These are phyloP conservation scores for Sporobolomyces pararoseus DNA, from an alignment of 768 basidiomycete species.

Conservation along the genomic window DNA sequence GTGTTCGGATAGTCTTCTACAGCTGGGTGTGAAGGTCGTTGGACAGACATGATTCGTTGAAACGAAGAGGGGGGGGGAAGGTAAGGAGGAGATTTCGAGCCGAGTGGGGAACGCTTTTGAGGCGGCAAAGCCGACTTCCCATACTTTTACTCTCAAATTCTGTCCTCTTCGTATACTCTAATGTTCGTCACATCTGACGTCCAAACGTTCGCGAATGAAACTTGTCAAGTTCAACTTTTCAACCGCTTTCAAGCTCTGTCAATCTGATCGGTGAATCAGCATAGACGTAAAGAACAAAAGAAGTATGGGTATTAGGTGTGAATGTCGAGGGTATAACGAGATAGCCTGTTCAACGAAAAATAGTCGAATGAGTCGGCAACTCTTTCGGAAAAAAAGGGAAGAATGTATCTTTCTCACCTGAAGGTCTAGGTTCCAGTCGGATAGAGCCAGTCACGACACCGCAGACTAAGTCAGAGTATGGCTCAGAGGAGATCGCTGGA, in stretches of 20 bases:
- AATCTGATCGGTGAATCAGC: constrained; percentile 20
- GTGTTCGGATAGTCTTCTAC: constrained; percentile 13
- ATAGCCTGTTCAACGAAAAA: constrained; percentile 57
- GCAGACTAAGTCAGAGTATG: constrained; percentile 69
- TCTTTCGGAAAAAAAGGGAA: background rate
- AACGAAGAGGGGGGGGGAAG: background rate
- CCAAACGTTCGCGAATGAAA: too few relatives aligned
- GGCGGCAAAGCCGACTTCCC: too few relatives aligned
- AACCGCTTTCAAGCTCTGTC: background rate
- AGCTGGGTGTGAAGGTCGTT: constrained; percentile 6
- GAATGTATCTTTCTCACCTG: constrained; percentile 12
- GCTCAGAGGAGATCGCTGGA: constrained; percentile 64
- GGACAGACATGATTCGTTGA: background rate
- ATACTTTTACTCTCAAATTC: too few relatives aligned
- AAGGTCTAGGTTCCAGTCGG: constrained; percentile 5
- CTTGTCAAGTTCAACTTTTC: too few relatives aligned
- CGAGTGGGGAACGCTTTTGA: background rate
- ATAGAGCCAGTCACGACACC: constrained; percentile 58
- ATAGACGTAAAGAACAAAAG: constrained; percentile 55
- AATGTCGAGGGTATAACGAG: constrained; percentile 71
- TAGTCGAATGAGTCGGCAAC: constrained; percentile 26
- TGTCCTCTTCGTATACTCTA: too few relatives aligned
- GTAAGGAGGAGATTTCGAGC: background rate
- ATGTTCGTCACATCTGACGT: too few relatives aligned
- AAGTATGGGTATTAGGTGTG: constrained; percentile 57